Evolutionary conservation across 2,329 filamentous ascomycete species (phyloP).

Genomic region (Diplodia corticola): DNA sequence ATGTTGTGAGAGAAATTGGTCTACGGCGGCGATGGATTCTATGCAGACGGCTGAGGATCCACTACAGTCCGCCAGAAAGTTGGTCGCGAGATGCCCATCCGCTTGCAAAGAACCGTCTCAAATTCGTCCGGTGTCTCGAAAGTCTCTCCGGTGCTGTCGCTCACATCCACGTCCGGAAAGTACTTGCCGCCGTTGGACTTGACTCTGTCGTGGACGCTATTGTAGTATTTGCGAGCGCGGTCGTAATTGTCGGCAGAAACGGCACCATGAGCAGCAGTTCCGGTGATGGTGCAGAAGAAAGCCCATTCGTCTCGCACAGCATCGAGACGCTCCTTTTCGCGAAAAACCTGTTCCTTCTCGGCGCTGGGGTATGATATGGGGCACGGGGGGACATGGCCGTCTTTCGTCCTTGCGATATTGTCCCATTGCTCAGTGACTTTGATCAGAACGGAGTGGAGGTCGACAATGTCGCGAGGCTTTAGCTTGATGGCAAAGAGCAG

Average conservation of each 20-base stretch:
- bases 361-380: not conserved
- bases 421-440: not conserved
- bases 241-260: not conserved
- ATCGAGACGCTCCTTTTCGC: not conserved
- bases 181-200: not conserved
- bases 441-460: not conserved
- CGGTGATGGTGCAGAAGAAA: not conserved
- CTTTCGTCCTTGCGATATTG: not conserved
- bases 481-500: not conserved
- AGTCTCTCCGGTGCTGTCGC: not conserved
- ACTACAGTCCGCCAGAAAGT: conserved; percentile 36
- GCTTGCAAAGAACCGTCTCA: not conserved
- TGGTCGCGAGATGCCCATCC: not conserved
- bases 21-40: too few relatives aligned
- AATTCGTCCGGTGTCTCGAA: not conserved
- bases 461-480: rapidly evolving
- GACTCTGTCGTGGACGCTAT: not conserved
- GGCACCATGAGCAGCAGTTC: rapidly evolving
- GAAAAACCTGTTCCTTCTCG: not conserved
- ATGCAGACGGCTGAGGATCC: not conserved
- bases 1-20: too few relatives aligned
- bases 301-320: not conserved
- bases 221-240: not conserved
- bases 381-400: not conserved
- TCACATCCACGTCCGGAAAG: not conserved